phyloP scores from a whole-genome alignment of 306 rosid species.

The Crotalaria pallida region DNA sequence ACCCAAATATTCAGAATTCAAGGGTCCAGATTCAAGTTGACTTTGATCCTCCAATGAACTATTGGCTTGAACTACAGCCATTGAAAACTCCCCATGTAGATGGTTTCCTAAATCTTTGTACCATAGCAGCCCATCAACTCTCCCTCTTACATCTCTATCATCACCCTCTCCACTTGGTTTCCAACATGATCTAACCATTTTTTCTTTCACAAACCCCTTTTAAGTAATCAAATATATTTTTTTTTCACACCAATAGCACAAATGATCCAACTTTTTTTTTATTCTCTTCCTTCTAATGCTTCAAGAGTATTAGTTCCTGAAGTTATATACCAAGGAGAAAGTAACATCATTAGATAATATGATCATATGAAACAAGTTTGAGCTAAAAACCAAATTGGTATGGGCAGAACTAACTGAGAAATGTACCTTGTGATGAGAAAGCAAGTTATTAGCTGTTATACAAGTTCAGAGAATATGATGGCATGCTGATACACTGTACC shows the following conservation, averaged over 20 bases:
- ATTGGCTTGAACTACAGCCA: slow-evolving; percentile 90
- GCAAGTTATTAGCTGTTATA: slow-evolving; percentile 37
- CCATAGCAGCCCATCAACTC: slow-evolving; percentile 73
- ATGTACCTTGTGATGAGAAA: slow-evolving; percentile 54
- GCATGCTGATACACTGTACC: slow-evolving; percentile 60
- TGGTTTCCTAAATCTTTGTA: slow-evolving; percentile 76
- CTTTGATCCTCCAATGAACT: slow-evolving; percentile 65
- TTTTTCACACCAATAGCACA: slow-evolving; percentile 11
- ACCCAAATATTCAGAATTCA: slow-evolving; percentile 45
- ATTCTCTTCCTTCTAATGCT: slow-evolving; percentile 27
- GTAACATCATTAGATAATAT: slow-evolving; percentile 56
- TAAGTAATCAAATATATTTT: background rate
- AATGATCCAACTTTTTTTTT: slow-evolving; percentile 14
- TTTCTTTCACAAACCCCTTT: slow-evolving; percentile 15
- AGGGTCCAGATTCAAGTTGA: slow-evolving; percentile 73
- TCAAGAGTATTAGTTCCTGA: slow-evolving; percentile 31
- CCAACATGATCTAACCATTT: slow-evolving; percentile 78
- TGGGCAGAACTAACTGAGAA: slow-evolving; percentile 65
- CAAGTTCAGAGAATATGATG: slow-evolving; percentile 73
- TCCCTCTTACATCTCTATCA: slow-evolving; percentile 44
- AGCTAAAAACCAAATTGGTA: slow-evolving; percentile 62
- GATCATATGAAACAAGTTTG: slow-evolving; percentile 22
- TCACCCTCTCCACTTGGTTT: slow-evolving; percentile 47
- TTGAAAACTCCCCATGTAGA: slow-evolving; percentile 71
- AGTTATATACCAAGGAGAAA: slow-evolving; percentile 34